phyloP scores from a whole-genome alignment of 148 eudicot species.

The Amaranthus palmeri region DNA sequence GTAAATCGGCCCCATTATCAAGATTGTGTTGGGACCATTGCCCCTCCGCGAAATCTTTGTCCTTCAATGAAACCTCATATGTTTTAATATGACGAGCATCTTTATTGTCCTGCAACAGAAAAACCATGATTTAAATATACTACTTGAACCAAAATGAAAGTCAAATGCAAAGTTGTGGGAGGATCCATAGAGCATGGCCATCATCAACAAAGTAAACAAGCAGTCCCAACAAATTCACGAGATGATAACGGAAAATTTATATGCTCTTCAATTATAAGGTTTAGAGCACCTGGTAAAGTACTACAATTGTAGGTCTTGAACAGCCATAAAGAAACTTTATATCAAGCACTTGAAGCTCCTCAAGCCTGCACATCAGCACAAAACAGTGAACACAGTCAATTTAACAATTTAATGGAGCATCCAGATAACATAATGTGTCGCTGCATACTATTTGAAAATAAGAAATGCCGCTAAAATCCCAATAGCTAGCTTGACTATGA shows the following conservation, averaged over 20 bases:
- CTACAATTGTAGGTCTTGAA: constrained; percentile 85
- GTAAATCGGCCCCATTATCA: constrained; percentile 89
- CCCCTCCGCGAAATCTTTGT: constrained; percentile 83
- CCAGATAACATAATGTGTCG: background rate
- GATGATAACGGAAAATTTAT: background rate
- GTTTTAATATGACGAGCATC: constrained; percentile 97
- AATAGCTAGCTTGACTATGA: too few relatives aligned
- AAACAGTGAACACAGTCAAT: background rate
- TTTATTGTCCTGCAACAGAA: constrained; percentile 78
- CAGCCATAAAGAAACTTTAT: constrained; percentile 92
- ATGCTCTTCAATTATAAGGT: background rate
- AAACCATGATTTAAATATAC: background rate
- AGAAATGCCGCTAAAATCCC: background rate
- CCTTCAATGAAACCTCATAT: constrained; percentile 86
- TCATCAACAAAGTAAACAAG: constrained; percentile 9
- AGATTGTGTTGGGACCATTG: constrained; percentile 87
- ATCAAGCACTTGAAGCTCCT: constrained; percentile 98
- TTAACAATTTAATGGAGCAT: background rate
- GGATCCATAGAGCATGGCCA: background rate
- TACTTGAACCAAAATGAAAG: background rate
- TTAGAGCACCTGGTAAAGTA: constrained; percentile 79
- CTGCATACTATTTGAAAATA: background rate
- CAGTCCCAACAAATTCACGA: background rate
- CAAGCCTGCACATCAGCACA: constrained; percentile 57
- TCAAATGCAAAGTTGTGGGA: background rate